Evolutionary conservation across 805 yeast genomes (phyloP).

Genomic region (Hanseniaspora meyeri): DNA sequence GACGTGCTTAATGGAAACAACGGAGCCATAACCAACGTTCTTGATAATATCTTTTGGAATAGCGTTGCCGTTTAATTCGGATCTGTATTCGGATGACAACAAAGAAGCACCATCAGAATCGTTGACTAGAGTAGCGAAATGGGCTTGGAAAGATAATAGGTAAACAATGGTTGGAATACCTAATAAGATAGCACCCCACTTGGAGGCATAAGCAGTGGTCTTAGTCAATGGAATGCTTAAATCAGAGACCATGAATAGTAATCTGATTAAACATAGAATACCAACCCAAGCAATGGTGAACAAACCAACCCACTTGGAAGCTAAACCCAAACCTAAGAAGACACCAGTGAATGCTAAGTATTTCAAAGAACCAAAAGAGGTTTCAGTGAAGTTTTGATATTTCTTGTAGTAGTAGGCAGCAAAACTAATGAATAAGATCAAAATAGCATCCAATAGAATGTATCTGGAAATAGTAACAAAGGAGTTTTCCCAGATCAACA

Average conservation of each 20-base stretch:
- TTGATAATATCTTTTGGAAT: conserved; percentile 50
- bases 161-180: conserved; percentile 50
- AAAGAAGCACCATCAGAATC: conserved; percentile 66
- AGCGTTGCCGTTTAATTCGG: conserved; percentile 45
- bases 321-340: conserved; percentile 59
- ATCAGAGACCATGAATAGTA: conserved; percentile 69
- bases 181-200: conserved; percentile 43
- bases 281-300: conserved; percentile 77
- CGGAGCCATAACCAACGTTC: conserved; percentile 63
- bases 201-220: conserved; percentile 36
- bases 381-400: conserved; percentile 54
- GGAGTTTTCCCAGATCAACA: conserved; percentile 56
- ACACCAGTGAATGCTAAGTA: conserved; percentile 52
- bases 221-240: conserved; percentile 37
- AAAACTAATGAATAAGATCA: conserved; percentile 64
- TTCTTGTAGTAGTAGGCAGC: conserved; percentile 53
- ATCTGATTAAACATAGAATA: conserved; percentile 41
- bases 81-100: conserved; percentile 60
- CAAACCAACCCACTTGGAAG: conserved; percentile 76
- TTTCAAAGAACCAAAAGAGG: conserved; percentile 44
- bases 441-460: conserved; percentile 64
- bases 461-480: conserved; percentile 59
- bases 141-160: conserved; percentile 47
- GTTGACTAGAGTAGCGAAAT: conserved; percentile 42
- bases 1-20: conserved; percentile 52